Percentiles rank a stretch among this genome's conserved stretches.
Conservation (phyloP, 345 rosid species). For the Geranium brycei region DNA sequence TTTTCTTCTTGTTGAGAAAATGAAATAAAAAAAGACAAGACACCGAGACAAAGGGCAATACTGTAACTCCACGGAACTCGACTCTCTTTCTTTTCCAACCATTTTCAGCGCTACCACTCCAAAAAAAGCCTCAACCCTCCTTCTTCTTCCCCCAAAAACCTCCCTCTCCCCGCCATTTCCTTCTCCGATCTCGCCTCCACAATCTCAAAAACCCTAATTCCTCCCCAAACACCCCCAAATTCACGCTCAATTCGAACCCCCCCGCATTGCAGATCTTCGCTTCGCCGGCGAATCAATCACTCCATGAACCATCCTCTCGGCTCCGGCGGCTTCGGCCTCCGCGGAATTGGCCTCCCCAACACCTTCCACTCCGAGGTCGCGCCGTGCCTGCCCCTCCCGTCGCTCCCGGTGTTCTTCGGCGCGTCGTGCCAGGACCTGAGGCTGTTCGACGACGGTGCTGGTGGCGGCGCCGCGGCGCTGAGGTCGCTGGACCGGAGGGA, state of each 20-base stretch:
- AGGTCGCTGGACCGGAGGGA: conserved; percentile 54
- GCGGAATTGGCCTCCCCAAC: conserved; percentile 80
- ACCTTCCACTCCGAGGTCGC: conserved; percentile 87
- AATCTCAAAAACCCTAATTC: conserved; percentile 15
- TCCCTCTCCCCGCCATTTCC: conserved; percentile 72
- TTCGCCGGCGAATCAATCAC: conserved; percentile 14
- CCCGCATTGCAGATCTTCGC: conserved; percentile 8
- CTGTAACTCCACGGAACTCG: no score
- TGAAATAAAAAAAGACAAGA: no score
- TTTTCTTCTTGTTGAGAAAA: no score
- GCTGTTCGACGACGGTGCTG: conserved; percentile 40
- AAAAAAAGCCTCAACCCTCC: no score
- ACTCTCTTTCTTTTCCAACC: no score
- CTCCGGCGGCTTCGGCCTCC: conserved; percentile 23
- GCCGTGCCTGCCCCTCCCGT: conserved; percentile 81
- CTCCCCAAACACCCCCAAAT: conserved; percentile 10
- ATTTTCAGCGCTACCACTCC: no score
- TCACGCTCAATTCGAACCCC: conserved; percentile 1
- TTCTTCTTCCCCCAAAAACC: no score
- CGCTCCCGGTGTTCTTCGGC: conserved; percentile 78
- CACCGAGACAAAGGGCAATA: no score
- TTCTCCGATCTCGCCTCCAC: neutral
- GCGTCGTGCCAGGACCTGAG: conserved; percentile 57
- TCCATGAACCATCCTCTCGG: conserved; percentile 49
- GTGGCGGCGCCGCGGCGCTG: conserved; percentile 23